These are phyloP conservation scores for Tuber borchii DNA, from an alignment of 495 filamentous ascomycete species.

Conservation along the genomic window DNA sequence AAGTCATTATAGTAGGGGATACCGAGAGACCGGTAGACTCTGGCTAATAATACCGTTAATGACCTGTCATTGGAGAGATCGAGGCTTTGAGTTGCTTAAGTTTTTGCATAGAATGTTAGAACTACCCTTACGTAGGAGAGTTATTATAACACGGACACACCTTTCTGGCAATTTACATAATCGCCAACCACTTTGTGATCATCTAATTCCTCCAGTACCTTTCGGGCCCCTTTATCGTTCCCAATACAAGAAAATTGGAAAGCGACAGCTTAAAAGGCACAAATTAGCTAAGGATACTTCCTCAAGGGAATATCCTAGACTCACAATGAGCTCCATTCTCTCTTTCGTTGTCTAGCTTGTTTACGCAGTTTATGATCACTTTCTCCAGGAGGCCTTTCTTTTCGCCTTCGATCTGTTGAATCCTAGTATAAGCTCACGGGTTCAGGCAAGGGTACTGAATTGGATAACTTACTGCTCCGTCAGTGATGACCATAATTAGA, in stretches of 20 bases:
- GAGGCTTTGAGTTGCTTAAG: constrained; percentile 48
- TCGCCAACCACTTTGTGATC: constrained; percentile 54
- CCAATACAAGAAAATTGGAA: constrained; percentile 72
- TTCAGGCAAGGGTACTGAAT: constrained; percentile 48
- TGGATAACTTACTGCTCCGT: constrained; percentile 52
- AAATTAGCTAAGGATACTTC: constrained; percentile 47
- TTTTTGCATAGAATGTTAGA: constrained; percentile 49
- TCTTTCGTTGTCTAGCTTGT: background rate
- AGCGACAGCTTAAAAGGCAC: constrained; percentile 51
- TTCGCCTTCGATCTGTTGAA: constrained; percentile 23
- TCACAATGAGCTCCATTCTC: constrained; percentile 22
- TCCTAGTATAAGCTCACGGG: constrained; percentile 44
- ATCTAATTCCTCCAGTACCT: constrained; percentile 57
- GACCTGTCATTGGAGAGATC: constrained; percentile 45
- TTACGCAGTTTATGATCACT: constrained; percentile 26
- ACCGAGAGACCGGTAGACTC: constrained; percentile 46
- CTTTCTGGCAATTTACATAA: constrained; percentile 52
- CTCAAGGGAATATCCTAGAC: constrained; percentile 42
- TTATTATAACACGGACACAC: background rate
- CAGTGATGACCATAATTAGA: constrained; percentile 63
- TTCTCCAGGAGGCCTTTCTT: constrained; percentile 16
- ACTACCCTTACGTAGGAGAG: background rate
- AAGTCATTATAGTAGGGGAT: constrained; percentile 53
- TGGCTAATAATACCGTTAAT: constrained; percentile 44
- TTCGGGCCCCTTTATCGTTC: constrained; percentile 57